Base-by-base conservation (phyloP, 2,329 filamentous ascomycete genomes). In the Aspergillus udagawae region DNA sequence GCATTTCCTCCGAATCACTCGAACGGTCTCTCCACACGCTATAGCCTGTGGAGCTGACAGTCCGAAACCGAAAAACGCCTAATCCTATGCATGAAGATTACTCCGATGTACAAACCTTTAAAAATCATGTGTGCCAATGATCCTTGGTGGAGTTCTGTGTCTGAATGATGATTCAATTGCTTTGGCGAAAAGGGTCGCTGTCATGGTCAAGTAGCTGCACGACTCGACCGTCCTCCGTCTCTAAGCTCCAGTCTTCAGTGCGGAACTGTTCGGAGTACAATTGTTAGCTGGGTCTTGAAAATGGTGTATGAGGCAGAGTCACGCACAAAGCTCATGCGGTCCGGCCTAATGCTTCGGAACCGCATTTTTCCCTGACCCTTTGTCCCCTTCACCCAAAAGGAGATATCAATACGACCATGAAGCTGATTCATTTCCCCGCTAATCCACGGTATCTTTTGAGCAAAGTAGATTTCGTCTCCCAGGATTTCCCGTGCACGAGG, bases 391-490 rank as follows among this genome's bases (percentile, higher is more conserved):
- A 99, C 94, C 77, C 85, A 82, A 74, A 96, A 97, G 55, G 78
- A 79, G 58, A 99, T 90, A 80, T 97, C 83, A 73, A 99, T 96
- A 67, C 86, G 82, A 25, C 94, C 94, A 75, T 93, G 91, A 73
- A 97, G 77, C 80, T 96, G 93, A 77, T 97, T 95, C 83, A 99
- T 89, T 79, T 91, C 86, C 60, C 90, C 90, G 67, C 83, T 80
- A 68, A 94, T 92, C 89, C 89, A 93, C 48, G 90, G 90, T 70
- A 93, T 89, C 75, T 88, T 83, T 70, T 85, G 82, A 64, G 84
- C 82, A 76, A 92, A 93, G 75, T 91, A 91, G 69, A 94, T 88
- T 77, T 93, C 87, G 74, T 97, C 90, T 62, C 94, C 94, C 28
- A 99, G 83, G 49, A 88, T 78, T 56, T 86, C 86, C 68, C 92